A percentile compares a stretch with the other conserved stretches of the same genome.
phyloP scores from a whole-genome alignment of 495 filamentous ascomycete species.

The Penicillium parvum region DNA sequence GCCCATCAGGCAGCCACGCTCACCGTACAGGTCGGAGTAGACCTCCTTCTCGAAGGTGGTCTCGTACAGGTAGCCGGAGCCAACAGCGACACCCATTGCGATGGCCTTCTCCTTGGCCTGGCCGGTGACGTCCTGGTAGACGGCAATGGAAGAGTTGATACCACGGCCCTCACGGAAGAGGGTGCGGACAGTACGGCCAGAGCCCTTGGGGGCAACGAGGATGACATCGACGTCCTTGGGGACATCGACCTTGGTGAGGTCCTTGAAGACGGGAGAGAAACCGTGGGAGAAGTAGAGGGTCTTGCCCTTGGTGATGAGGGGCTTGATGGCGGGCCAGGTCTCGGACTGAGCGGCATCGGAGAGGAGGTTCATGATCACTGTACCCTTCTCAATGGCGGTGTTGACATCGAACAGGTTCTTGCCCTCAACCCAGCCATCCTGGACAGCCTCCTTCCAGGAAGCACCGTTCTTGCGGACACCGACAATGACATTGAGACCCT shows the following conservation, averaged over 20 bases:
- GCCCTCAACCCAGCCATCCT: conserved; percentile 97
- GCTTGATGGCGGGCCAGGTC: conserved; percentile 98
- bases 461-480: conserved; percentile 97
- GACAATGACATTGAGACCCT: conserved; percentile 97
- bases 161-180: conserved; percentile 97
- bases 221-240: conserved; percentile 96
- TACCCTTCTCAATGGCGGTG: conserved; percentile 89
- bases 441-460: conserved; percentile 94
- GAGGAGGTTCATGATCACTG: conserved; percentile 98
- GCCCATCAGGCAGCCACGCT: conserved; percentile 99
- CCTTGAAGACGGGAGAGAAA: conserved; percentile 99
- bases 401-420: conserved; percentile 97
- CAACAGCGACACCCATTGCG: conserved; percentile 93
- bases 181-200: conserved; percentile 93
- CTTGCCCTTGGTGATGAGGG: conserved; percentile 97
- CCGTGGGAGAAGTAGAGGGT: conserved; percentile 99
- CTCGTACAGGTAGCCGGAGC: conserved; percentile 98
- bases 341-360: conserved; percentile 95
- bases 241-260: conserved; percentile 97
- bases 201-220: conserved; percentile 98
- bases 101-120: conserved; percentile 98
- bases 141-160: conserved; percentile 98
- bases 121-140: conserved; percentile 97
- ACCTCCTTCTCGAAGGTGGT: conserved; percentile 99
- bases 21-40: conserved; percentile 98